Evolutionary conservation across 495 filamentous ascomycete genomes (phyloP).

Genomic region (Podospora sp.): DNA sequence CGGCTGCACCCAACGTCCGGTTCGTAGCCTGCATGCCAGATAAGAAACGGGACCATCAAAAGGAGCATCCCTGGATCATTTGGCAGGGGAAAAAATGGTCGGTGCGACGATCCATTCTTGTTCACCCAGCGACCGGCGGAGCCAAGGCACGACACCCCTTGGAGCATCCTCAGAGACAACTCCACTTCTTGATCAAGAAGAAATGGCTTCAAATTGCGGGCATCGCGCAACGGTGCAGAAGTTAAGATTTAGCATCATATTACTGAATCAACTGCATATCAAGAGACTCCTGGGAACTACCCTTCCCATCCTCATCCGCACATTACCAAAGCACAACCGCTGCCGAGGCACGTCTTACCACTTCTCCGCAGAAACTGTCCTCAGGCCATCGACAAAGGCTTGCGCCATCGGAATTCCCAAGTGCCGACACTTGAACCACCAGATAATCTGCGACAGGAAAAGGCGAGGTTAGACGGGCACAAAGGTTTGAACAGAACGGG

Average conservation of each 20-base stretch:
- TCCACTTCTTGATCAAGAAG: background rate
- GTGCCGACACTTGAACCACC: slow-evolving; percentile 47
- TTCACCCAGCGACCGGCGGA: background rate
- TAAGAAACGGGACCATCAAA: background rate
- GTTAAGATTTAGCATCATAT: no score
- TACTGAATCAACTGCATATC: no score
- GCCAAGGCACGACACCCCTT: background rate
- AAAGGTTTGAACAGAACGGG: no score
- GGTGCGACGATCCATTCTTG: slow-evolving; percentile 11
- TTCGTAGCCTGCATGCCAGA: background rate
- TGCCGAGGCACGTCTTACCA: slow-evolving; percentile 16
- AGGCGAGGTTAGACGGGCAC: no score
- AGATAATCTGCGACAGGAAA: slow-evolving; percentile 35
- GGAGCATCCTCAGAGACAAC: background rate
- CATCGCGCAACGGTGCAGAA: no score
- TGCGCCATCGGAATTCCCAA: slow-evolving; percentile 34
- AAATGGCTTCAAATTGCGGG: background rate
- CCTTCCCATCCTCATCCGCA: no score
- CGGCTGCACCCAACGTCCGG: background rate
- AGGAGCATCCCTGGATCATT: background rate
- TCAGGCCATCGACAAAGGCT: slow-evolving; percentile 25
- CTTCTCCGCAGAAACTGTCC: slow-evolving; percentile 23
- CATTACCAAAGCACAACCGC: background rate
- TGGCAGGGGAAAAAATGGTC: background rate
- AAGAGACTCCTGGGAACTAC: no score